Evolutionary conservation across 495 filamentous ascomycete species (phyloP), one percentile per base, ranked within the genome.

Genomic region (Podospora pseudopauciseta): DNA sequence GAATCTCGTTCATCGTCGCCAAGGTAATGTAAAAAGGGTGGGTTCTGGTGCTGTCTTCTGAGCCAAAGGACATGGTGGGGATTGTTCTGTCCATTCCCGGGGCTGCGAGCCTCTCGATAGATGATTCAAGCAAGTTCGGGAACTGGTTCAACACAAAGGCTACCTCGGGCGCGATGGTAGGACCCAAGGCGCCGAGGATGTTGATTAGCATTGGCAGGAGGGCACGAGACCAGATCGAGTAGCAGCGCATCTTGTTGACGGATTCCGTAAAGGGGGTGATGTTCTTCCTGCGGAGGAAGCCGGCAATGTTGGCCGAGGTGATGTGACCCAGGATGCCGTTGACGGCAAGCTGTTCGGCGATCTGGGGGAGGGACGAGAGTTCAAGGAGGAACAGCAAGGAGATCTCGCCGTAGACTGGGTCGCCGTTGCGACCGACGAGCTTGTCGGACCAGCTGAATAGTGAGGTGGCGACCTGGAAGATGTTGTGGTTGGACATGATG

Each of bases 401-500:
- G 19, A 97, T 81, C 72, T 97, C 93, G 69, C 92, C 96, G 79
- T 97, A 97, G 58, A 99, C 82, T n/a, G 95, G 96, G 70, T 99
- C 94, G 32, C 89, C 88, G 63, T 88, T 86, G 39, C 6, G 39
- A 53, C 87, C 82, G 4, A 85, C 80, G 57, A 95, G 84, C 69
- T 89, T 88, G 77, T 98, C 92, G 18, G 95, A 88, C 96, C 96
- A 99, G 5, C 92, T 96, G 77, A 96, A 97, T 62, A 99, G 84
- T 15, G 91, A 92, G 18, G 89, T 89, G 0, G 93, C 93, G 63
- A 91, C 89, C 69, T 94, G 89, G n/a, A 89, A 84, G 3, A 89
- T 88, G 65, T 95, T 86, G 74, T 90, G 84, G 54, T 86, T 76
- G 27, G 84, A 79, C 73, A 91, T 82, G 71, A 88, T 86, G 59